phyloP scores from a whole-genome alignment of 495 filamentous ascomycete genomes.

The Talaromyces nanjingensis region DNA sequence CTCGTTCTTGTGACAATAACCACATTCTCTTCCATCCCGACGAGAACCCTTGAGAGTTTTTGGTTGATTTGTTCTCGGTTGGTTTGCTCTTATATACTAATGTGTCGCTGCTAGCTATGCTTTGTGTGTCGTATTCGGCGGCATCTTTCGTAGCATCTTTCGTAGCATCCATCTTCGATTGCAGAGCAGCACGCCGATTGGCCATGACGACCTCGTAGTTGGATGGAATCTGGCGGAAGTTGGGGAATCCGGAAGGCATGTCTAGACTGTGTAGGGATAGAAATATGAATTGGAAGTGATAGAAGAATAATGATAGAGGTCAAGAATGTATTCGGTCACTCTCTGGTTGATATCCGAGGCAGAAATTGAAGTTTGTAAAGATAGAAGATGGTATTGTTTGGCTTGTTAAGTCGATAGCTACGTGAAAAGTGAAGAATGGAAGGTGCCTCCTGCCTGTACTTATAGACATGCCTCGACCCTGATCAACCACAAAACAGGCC shows the following conservation, averaged over 20 bases:
- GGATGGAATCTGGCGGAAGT: not conserved
- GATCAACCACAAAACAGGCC: not conserved
- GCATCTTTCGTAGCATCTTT: not conserved
- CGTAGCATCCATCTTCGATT: not conserved
- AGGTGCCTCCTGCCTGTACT: not conserved
- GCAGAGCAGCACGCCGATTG: not conserved
- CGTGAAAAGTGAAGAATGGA: not conserved
- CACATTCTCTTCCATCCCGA: not conserved
- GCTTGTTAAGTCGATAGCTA: not conserved
- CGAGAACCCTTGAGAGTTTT: not conserved
- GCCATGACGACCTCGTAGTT: slow-evolving; percentile 3
- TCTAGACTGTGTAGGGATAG: not conserved
- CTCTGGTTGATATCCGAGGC: too few species aligned
- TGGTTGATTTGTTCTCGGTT: not conserved
- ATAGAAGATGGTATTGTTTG: not conserved
- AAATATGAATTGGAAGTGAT: not conserved
- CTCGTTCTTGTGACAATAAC: not conserved
- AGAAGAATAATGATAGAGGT: not conserved
- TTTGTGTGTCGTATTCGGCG: not conserved
- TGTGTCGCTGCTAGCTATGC: not conserved
- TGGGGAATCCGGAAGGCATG: slow-evolving; percentile 4
- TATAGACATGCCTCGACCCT: not conserved
- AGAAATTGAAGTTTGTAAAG: not conserved
- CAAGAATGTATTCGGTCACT: not conserved
- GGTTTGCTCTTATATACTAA: not conserved